A percentile compares a stretch with the other conserved stretches of the same genome.
Conservation (phyloP, 192 early-diverging fungal species). For the Mortierella claussenii region DNA sequence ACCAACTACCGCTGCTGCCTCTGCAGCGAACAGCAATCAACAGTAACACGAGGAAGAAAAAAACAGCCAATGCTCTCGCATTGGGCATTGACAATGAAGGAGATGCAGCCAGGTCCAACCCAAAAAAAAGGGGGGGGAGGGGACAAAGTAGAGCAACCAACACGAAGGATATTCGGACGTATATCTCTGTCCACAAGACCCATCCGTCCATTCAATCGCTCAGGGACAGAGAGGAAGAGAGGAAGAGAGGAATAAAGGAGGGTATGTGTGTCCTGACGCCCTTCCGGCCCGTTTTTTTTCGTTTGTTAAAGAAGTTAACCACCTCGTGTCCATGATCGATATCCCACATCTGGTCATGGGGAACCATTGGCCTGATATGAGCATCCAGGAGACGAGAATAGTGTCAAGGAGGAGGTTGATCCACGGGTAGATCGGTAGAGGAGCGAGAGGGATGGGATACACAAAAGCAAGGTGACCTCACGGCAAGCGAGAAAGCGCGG, state of each 20-base stretch:
- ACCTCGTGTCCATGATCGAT: not conserved
- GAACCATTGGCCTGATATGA: not conserved
- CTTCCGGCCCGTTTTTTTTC: not conserved
- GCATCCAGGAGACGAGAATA: too few relatives aligned
- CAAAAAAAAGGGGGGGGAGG: not conserved
- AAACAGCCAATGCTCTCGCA: not conserved
- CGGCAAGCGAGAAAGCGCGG: not conserved
- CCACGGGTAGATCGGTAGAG: too few relatives aligned
- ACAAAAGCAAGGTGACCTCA: slow-evolving; percentile 2
- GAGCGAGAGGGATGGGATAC: slow-evolving; percentile 7
- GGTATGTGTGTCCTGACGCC: not conserved
- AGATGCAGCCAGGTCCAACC: not conserved
- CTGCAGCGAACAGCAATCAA: too few relatives aligned
- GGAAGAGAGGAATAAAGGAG: not conserved
- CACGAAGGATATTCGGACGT: not conserved
- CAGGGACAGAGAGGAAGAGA: not conserved
- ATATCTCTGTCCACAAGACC: not conserved
- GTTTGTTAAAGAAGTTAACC: not conserved
- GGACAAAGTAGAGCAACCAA: not conserved
- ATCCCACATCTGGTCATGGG: not conserved
- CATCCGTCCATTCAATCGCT: too few relatives aligned
- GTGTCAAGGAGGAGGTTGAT: too few relatives aligned
- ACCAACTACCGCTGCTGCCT: too few relatives aligned
- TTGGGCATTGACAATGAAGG: not conserved
- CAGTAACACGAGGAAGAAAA: too few relatives aligned